Base-by-base conservation (phyloP, 2,329 filamentous ascomycete species). In the Elsinoe batatas region DNA sequence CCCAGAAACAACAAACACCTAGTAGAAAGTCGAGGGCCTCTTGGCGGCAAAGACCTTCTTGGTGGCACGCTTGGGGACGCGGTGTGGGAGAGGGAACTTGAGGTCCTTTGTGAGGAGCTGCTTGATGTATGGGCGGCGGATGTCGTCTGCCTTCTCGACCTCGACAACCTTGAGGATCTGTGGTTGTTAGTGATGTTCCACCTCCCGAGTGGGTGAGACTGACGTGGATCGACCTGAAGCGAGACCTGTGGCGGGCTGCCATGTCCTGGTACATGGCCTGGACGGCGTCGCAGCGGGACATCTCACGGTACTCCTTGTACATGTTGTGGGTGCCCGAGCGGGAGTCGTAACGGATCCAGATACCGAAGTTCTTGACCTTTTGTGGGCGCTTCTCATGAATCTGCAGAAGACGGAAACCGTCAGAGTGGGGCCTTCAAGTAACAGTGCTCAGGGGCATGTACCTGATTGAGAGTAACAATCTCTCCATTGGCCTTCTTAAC, bases 261-360 rank as follows among this genome's bases (percentile, higher is more conserved):
- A 98, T 97, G 81, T 98, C 93, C 79, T 93, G 88, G 87, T 98
- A 98, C 74, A 98, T 84, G 67, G 91, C 79, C 79, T 97, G 88
- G 71, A 97, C 91, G 65, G 93, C 93, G 67, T 93, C 91, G 71
- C 86, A 88, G 77, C 93, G 84, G 74, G 88, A 91, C 83, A 97
- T 88, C 83, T 97, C 93, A 75, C 93, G 88, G 87, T 96, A 97
- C 86, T 98, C 93, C 86, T 97, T 97, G 89, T 98, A 98, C 93
- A 98, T 98, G 87, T 98, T 98, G 90, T 98, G 93, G 71, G 93
- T 98, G 70, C 93, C 93, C 70, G 93, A 97, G 78, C 93, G 91
- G 62, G 94, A 98, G 81, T 98, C 91, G 82, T 98, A 98, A 75
- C 94, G 91, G 80, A 98, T 86, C 94, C 94, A 98, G 84, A 98